These are phyloP conservation scores for Xylaria scruposa DNA, from an alignment of 495 filamentous ascomycete genomes.

Conservation along the genomic window DNA sequence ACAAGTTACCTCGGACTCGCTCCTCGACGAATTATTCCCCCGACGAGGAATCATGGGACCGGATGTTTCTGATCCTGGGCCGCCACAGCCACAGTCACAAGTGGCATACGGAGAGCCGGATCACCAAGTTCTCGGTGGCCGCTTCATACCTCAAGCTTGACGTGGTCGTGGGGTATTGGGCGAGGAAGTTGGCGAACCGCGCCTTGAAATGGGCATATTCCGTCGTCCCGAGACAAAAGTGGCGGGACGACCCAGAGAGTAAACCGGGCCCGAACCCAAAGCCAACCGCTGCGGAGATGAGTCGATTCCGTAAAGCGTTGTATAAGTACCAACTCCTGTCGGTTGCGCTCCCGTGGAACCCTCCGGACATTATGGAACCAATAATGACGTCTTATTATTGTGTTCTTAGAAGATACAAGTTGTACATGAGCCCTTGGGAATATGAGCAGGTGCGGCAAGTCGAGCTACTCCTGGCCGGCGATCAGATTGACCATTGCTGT, in stretches of 20 bases:
- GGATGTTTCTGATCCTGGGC: not conserved
- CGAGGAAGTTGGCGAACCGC: not conserved
- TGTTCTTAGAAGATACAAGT: too few species aligned
- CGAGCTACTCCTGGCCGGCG: not conserved
- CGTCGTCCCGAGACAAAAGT: not conserved
- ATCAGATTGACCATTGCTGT: too few species aligned
- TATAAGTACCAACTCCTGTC: not conserved
- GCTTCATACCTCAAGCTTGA: not conserved
- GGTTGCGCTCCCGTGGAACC: not conserved
- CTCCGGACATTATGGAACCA: too few species aligned
- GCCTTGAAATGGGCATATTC: not conserved
- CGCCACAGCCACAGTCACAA: not conserved
- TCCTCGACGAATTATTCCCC: not conserved
- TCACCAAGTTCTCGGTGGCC: not conserved
- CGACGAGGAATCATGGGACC: not conserved
- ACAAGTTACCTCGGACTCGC: not conserved
- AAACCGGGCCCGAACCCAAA: not conserved
- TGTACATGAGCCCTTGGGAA: too few species aligned
- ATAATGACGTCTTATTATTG: too few species aligned
- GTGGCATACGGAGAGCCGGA: not conserved
- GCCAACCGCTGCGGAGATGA: not conserved
- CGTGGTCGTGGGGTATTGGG: not conserved
- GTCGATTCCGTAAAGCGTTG: not conserved
- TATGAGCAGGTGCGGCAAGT: not conserved
- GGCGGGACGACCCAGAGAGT: not conserved